Percentiles rank a stretch among this genome's conserved stretches.
Conservation (phyloP, 2,329 filamentous ascomycete genomes). For the Myriosclerotinia duriaeana region DNA sequence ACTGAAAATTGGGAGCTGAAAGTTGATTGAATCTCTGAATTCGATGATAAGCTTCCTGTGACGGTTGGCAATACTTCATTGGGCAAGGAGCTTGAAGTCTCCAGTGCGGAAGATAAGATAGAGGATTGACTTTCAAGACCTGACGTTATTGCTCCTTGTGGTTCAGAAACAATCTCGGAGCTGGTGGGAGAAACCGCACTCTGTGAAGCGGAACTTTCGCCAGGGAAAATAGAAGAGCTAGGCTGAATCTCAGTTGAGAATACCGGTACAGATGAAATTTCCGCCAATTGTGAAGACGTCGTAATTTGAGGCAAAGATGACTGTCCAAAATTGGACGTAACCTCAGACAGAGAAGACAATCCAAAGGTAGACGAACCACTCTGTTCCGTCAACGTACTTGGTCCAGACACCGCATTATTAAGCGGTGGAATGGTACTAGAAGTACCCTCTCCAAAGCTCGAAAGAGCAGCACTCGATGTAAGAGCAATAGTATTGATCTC, state of each 20-base stretch:
- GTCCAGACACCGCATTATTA: neutral
- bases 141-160: neutral
- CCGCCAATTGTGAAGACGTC: neutral
- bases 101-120: neutral
- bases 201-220: neutral
- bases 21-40: neutral
- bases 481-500: neutral
- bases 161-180: neutral
- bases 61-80: neutral
- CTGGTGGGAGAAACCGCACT: neutral
- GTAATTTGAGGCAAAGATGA: conserved; percentile 7
- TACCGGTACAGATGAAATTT: neutral
- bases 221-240: neutral
- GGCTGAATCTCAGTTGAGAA: neutral
- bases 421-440: neutral
- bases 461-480: neutral
- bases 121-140: conserved; percentile 1
- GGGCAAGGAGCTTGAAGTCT: neutral
- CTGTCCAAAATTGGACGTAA: neutral
- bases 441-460: neutral
- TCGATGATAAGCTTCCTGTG: neutral
- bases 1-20: neutral
- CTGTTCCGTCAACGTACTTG: neutral
- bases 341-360: neutral
- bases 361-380: neutral